phyloP scores from a whole-genome alignment of 805 yeast genomes.

The Ogataea methylovora region DNA sequence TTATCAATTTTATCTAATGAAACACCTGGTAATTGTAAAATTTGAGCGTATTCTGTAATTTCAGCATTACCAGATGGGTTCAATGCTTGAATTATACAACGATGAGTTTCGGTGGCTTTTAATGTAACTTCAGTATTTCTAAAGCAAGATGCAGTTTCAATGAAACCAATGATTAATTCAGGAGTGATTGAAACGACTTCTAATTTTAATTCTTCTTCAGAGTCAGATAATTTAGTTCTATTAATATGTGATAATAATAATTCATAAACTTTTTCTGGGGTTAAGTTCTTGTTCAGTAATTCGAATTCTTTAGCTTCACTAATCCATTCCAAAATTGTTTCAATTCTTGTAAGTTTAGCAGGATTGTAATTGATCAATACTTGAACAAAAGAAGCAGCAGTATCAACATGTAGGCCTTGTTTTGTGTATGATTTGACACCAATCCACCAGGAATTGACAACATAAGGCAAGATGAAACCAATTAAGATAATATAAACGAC shows the following conservation, averaged over 20 bases:
- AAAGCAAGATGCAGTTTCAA: slow-evolving; percentile 78
- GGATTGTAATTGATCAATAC: slow-evolving; percentile 69
- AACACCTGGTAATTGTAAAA: slow-evolving; percentile 78
- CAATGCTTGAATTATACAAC: slow-evolving; percentile 72
- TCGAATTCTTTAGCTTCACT: slow-evolving; percentile 62
- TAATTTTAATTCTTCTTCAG: slow-evolving; percentile 37
- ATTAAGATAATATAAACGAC: slow-evolving; percentile 59
- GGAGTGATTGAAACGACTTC: slow-evolving; percentile 59
- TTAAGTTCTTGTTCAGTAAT: slow-evolving; percentile 29
- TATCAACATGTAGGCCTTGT: slow-evolving; percentile 70
- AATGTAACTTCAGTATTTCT: slow-evolving; percentile 61
- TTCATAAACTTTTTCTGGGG: slow-evolving; percentile 39
- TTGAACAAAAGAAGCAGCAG: slow-evolving; percentile 76
- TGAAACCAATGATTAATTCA: slow-evolving; percentile 56
- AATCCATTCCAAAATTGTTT: slow-evolving; percentile 50
- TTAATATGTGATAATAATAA: slow-evolving; percentile 52
- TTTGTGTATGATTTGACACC: slow-evolving; percentile 73
- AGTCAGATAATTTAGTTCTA: slow-evolving; percentile 31
- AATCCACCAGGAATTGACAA: slow-evolving; percentile 89
- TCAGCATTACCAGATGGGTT: slow-evolving; percentile 29
- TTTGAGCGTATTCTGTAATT: slow-evolving; percentile 45
- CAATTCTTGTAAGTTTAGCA: slow-evolving; percentile 52
- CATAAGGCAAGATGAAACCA: slow-evolving; percentile 69
- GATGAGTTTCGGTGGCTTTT: slow-evolving; percentile 57
- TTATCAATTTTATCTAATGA: slow-evolving; percentile 43